These are phyloP conservation scores for Aureoboletus auriporus DNA, from an alignment of 768 basidiomycete genomes.

Conservation along the genomic window DNA sequence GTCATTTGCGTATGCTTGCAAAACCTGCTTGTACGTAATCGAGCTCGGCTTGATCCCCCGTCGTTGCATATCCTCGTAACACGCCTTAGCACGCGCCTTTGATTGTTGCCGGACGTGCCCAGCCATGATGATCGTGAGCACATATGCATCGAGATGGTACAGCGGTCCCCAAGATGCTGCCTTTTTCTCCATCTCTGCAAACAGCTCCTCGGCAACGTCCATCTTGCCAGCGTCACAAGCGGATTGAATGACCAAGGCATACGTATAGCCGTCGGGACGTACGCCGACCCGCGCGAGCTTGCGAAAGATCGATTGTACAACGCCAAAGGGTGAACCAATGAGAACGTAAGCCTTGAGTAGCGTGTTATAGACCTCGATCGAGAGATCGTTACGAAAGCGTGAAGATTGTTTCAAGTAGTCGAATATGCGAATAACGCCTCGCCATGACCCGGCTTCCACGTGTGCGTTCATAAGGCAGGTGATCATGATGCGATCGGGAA, in stretches of 20 bases:
- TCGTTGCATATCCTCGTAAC: conserved; percentile 68
- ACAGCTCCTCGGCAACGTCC: conserved; percentile 60
- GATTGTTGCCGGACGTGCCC: conserved; percentile 61
- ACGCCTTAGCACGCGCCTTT: conserved; percentile 49
- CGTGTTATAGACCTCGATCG: conserved; percentile 67
- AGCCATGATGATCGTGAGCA: conserved; percentile 72
- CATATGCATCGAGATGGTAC: conserved; percentile 49
- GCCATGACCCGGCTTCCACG: conserved; percentile 78
- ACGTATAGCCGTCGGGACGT: conserved; percentile 60
- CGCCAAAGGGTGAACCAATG: conserved; percentile 69
- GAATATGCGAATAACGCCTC: conserved; percentile 66
- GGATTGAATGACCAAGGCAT: conserved; percentile 72
- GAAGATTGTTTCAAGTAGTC: conserved; percentile 47
- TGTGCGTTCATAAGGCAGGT: conserved; percentile 78
- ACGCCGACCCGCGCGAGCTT: conserved; percentile 47
- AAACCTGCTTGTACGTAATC: conserved; percentile 63
- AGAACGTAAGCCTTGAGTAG: conserved; percentile 82
- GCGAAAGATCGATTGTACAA: conserved; percentile 60
- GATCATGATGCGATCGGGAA: conserved; percentile 62
- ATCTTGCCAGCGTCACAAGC: conserved; percentile 72
- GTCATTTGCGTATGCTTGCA: conserved; percentile 56
- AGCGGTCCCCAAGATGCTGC: conserved; percentile 31
- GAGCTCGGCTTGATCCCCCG: conserved; percentile 65
- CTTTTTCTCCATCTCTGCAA: conserved; percentile 61
- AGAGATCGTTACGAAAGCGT: conserved; percentile 36